Base-by-base conservation (phyloP, 345 rosid genomes). In the Heritiera littoralis region DNA sequence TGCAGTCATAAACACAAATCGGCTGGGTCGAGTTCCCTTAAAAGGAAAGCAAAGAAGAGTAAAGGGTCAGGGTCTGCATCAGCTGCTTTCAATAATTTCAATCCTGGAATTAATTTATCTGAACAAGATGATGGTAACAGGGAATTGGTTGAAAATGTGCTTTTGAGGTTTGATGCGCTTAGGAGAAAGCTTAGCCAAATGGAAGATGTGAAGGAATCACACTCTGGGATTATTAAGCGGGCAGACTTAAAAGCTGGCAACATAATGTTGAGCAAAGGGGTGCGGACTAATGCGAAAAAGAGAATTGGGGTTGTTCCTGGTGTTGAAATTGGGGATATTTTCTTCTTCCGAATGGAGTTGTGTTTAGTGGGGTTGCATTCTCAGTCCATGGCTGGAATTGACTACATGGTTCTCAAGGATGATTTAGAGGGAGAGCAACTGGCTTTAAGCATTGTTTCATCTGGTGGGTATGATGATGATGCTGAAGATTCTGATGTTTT, bases 381-480 rank as follows among this genome's bases (percentile, higher is more conserved):
- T 52, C 98, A 84, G 66, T 82, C 92, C 45, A 93, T 94, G 94
- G 98, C 93, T 67, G 99, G 99, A 32, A 94, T 94, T 46, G 99
- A 96, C 83, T 94, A 92, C 86, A 75, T 96, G 84, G n/a, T 75
- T 77, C 60, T 85, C 10, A 90, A 82, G 79, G 90, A 83, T 72
- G 91, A 87, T 65, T 18, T 75, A 13, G 95, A 89, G 65, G 98
- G 92, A 52, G 97, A 92, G 67, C 90, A 90, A 11, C 81, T 94
- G 40, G 98, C 97, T 17, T 84, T 92, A 43, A 90, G 98, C 81
- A 88, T 96, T 71, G 94, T 96, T 35, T 90, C 94, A 0, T 92
- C 98, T 15, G 98, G 98, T 69, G 89, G 89, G 28, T 94, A 96
- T 67, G 97, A 92, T 80, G 95, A 96, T 13, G 90, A 89, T 75